A percentile compares a stretch with the other conserved stretches of the same genome.
Evolutionary conservation across 352 stramenopile species (phyloP).

Genomic region (Pythium dissimile): DNA sequence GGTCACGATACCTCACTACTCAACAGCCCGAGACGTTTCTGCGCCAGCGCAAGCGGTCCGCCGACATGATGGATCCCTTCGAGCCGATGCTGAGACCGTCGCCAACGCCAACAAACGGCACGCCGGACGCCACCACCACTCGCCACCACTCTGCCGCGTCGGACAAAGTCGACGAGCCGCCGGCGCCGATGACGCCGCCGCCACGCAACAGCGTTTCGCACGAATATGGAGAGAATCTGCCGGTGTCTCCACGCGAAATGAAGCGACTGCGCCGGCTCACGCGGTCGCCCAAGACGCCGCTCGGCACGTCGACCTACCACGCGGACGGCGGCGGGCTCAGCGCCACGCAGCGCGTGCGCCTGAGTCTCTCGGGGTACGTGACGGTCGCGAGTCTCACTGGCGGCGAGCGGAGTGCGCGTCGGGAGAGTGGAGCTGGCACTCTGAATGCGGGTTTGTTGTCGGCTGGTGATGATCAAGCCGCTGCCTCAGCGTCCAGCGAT

Average conservation of each 20-base stretch:
- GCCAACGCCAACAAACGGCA: background rate
- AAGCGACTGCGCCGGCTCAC: slow-evolving; percentile 19
- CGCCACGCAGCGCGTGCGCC: slow-evolving; percentile 52
- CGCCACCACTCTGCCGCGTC: background rate
- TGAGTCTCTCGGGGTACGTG: slow-evolving; percentile 46
- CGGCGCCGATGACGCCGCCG: slow-evolving; percentile 13
- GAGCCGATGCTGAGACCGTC: background rate
- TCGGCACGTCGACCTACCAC: slow-evolving; percentile 33
- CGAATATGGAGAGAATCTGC: background rate
- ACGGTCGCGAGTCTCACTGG: slow-evolving; percentile 23
- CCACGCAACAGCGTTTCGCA: background rate
- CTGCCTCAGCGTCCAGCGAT: background rate
- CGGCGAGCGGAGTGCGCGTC: slow-evolving; percentile 12
- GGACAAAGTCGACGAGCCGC: slow-evolving; percentile 15
- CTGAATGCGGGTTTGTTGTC: background rate
- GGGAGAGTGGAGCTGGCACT: slow-evolving; percentile 1
- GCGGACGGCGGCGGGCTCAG: slow-evolving; percentile 34
- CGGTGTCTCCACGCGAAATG: slow-evolving; percentile 12
- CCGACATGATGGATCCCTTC: slow-evolving; percentile 21
- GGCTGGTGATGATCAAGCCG: background rate
- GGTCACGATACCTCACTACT: too few species aligned
- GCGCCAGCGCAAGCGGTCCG: slow-evolving; percentile 22
- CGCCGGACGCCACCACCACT: too few species aligned
- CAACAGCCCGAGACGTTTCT: slow-evolving; percentile 15
- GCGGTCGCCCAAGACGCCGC: slow-evolving; percentile 48